These are phyloP conservation scores for Corchorus capsularis DNA, from an alignment of 345 rosid species.

Conservation along the genomic window DNA sequence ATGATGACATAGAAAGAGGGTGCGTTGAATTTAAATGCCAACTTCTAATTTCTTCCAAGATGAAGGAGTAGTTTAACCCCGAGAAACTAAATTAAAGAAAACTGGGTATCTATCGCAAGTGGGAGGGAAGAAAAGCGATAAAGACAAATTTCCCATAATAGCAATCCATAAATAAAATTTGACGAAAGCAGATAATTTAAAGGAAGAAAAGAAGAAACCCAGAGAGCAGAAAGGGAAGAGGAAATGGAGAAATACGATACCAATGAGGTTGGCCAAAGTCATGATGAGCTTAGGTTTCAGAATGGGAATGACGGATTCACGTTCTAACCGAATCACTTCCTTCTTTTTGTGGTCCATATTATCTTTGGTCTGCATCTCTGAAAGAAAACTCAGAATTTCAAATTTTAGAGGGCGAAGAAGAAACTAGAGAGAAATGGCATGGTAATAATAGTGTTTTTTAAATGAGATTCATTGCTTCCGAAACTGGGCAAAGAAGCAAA, in stretches of 20 bases:
- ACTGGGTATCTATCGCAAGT: not conserved
- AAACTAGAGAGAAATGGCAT: not conserved
- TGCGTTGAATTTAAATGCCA: not conserved
- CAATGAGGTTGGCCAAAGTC: slow-evolving; percentile 93
- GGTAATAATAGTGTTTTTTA: no score
- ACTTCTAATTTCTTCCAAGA: not conserved
- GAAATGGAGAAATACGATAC: slow-evolving; percentile 27
- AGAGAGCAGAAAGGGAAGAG: not conserved
- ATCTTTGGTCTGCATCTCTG: no score
- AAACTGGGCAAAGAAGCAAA: not conserved
- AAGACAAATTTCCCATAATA: not conserved
- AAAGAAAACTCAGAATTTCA: not conserved
- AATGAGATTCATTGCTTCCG: slow-evolving; percentile 8
- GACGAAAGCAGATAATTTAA: not conserved
- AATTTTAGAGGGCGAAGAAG: not conserved
- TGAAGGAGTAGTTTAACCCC: not conserved
- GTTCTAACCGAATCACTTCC: slow-evolving; percentile 81
- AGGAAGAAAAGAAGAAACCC: not conserved
- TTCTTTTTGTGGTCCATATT: slow-evolving; percentile 35
- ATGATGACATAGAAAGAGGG: not conserved
- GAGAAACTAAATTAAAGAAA: not conserved
- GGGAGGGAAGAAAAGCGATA: not conserved
- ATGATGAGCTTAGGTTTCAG: slow-evolving; percentile 92
- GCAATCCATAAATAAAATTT: not conserved
- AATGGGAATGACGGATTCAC: slow-evolving; percentile 88